These are phyloP conservation scores for Acer negundo DNA, from an alignment of 345 rosid genomes.

Conservation along the genomic window DNA sequence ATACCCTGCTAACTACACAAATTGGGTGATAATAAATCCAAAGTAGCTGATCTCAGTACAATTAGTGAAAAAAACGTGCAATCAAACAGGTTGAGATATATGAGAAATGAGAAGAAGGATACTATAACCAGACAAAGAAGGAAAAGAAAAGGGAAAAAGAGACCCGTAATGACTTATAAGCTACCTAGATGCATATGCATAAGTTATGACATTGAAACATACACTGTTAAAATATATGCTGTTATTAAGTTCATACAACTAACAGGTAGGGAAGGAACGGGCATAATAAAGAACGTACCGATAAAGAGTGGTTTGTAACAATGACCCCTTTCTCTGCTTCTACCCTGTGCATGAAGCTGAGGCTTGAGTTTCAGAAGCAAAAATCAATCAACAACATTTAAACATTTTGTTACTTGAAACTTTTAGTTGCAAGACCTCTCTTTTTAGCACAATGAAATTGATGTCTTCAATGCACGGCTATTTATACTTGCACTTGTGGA, in stretches of 20 bases:
- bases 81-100: too few relatives aligned
- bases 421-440: not conserved
- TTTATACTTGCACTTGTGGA: not conserved
- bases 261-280: not conserved
- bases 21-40: too few relatives aligned
- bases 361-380: constrained; percentile 21
- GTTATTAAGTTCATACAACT: not conserved
- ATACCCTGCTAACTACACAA: too few relatives aligned
- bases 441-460: not conserved
- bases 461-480: constrained; percentile 3
- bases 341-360: constrained; percentile 52
- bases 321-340: constrained; percentile 94
- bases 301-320: constrained; percentile 84
- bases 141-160: too few relatives aligned
- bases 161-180: too few relatives aligned
- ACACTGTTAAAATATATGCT: not conserved
- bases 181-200: too few relatives aligned
- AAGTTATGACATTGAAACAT: not conserved
- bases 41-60: too few relatives aligned
- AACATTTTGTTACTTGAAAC: not conserved
- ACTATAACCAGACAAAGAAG: too few relatives aligned
- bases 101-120: too few relatives aligned
- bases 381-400: constrained; percentile 4
- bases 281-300: constrained; percentile 48
- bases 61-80: too few relatives aligned